Evolutionary conservation across 257 asterid species (phyloP), one percentile per base, ranked within the genome.

Genomic region (Plantago elongata): DNA sequence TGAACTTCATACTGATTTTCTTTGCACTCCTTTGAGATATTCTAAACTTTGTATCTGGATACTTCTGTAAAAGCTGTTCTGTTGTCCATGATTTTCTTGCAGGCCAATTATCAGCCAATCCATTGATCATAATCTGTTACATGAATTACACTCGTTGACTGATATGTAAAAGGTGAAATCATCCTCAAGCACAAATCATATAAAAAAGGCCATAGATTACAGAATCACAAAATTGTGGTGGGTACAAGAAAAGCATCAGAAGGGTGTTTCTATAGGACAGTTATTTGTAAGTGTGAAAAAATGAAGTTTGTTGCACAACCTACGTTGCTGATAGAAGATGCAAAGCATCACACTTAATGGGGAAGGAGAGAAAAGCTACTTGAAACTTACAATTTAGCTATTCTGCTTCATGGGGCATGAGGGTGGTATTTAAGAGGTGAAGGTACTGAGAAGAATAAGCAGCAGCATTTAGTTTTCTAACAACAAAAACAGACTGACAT

Each of bases 101-200:
- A 13, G 88, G 87, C 99, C 99, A 93, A 76, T 75, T 72, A 71
- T 93, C 92, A 70, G 88, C 85, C 78, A 87, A 74, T 64, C 99
- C 95, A 66, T 68, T 69, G 51, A 89, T 87, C 79, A 93, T 70
- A 72, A 89, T 90, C 99, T 93, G 79, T 51, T 48, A 64, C 17
- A 57, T 7, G 59, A 62, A 43, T 15, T 62, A 55, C 16, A 63
- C 55, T 57, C 5, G 8, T 34, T 34, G 40, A 34, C 40, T 34
- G 40, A 34, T 34, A 34, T 3, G 40, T 34, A 34, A 34, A 34
- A 34, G 40, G 40, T 34, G 7, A 34, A 4, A 34, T 34, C 8
- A 7, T 34, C 40, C 40, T 34, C 40, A 34, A 34, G 8, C 70
- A n/a, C 68, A 40, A 70, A 61, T 11, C 34, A 5, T 14, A 54